Evolutionary conservation across 345 rosid genomes (phyloP).

Genomic region (Salix arbutifolia): DNA sequence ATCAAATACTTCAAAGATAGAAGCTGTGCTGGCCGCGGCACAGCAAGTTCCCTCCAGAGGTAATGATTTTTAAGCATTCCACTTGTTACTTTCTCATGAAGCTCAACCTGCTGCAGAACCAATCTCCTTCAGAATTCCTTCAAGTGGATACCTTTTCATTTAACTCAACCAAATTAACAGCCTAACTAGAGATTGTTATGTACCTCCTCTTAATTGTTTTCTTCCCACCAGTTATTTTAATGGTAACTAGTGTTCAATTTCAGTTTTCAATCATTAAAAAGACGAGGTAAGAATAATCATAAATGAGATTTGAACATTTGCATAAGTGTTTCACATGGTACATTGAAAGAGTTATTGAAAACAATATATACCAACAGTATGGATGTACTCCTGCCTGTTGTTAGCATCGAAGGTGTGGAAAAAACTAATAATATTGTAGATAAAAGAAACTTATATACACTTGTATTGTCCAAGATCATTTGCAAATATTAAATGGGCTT

Average conservation of each 20-base stretch:
- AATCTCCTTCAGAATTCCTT: no score
- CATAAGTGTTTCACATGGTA: constrained; percentile 3
- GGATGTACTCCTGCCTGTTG: neutral
- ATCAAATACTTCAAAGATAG: neutral
- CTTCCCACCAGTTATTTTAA: no score
- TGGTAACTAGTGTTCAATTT: no score
- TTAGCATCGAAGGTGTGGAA: neutral
- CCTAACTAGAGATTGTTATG: no score
- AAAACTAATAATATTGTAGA: neutral
- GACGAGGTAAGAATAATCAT: no score
- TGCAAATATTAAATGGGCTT: neutral
- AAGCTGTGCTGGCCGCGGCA: neutral
- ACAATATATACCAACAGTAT: neutral
- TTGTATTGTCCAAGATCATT: neutral
- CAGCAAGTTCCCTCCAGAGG: neutral
- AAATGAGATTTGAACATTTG: neutral
- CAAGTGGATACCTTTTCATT: no score
- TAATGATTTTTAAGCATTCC: neutral
- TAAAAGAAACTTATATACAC: constrained; percentile 9
- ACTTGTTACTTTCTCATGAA: neutral
- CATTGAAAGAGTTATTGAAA: constrained; percentile 15
- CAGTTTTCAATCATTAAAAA: no score
- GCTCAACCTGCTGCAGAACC: neutral
- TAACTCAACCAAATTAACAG: no score
- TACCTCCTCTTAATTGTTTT: no score